Evolutionary conservation across 2,329 filamentous ascomycete genomes (phyloP), one percentile per base, ranked within the genome.

Genomic region (Phaeophleospora eucalypticola): DNA sequence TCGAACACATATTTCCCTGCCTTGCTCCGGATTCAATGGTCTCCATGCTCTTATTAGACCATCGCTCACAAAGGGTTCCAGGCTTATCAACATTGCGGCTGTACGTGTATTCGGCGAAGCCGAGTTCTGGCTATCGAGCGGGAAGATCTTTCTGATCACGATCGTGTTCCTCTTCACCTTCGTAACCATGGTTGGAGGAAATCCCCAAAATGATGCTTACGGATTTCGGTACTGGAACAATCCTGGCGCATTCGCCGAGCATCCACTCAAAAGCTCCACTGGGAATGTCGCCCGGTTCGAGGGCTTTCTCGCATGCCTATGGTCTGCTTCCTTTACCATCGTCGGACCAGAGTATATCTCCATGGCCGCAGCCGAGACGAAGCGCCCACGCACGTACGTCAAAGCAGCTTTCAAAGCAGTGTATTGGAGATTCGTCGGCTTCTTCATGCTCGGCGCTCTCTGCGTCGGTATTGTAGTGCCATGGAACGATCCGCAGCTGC

Each of bases 71-170:
- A n/a, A n/a, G n/a, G n/a, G n/a, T n/a, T n/a, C n/a, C n/a, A n/a
- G n/a, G n/a, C 34, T 51, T 18, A 41, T 71, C 49, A 74, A 75
- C 54, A 21, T 72, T 18, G 56, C 74, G 14, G 70, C 71, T 32
- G 71, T 75, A 20, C 61, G 66, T 38, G 67, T 63, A 1, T 75
- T 69, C 41, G 72, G 72, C 19, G 71, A 74, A 51, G 68, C 63
- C n/a, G 63, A 66, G 43, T 68, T 67, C 52, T 83, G 78, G 77
- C 71, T 83, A 2, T 77, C 78, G 1, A 69, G 68, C 20, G 69
- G 70, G 54, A 75, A 63, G 41, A 57, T 65, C 42, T 40, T 65
- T 32, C 40, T 63, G 43, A 60, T 64, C 46, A 52, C 63, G 43
- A 34, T 58, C 41, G 54, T 63, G 14, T 64, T 65, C 38, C 36